Evolutionary conservation across 805 yeast genomes (phyloP).

Genomic region (Ogataea glucozyma): DNA sequence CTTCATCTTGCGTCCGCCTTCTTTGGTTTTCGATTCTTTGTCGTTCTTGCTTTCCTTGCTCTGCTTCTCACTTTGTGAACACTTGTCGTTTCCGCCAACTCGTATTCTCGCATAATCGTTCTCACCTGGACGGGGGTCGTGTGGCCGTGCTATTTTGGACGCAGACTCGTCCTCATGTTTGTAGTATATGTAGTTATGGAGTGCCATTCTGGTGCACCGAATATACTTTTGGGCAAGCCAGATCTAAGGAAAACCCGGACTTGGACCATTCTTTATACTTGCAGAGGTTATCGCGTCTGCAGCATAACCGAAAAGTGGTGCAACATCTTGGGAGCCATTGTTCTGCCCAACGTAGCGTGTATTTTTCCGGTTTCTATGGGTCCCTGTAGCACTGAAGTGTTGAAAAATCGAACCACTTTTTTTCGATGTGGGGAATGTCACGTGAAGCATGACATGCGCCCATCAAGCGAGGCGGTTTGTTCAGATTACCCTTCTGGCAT

Average conservation of each 20-base stretch:
- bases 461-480: no score
- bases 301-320: constrained; percentile 3
- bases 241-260: no score
- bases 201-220: constrained; percentile 36
- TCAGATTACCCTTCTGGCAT: no score
- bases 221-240: background rate
- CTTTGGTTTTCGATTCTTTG: no score
- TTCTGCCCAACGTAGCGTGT: background rate
- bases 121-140: no score
- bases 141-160: constrained; percentile 39
- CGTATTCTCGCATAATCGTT: no score
- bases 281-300: background rate
- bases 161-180: constrained; percentile 41
- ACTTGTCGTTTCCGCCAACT: background rate
- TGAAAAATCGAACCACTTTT: constrained; percentile 16
- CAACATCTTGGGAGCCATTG: background rate
- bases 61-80: constrained; percentile 1
- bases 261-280: background rate
- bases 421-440: constrained; percentile 3
- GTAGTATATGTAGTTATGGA: constrained; percentile 45
- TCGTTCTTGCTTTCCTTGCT: background rate
- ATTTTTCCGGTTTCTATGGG: background rate
- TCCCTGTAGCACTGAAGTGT: background rate
- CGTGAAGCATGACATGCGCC: no score
- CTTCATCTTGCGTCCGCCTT: no score